These are phyloP conservation scores for Mycena galericulata DNA, from an alignment of 768 basidiomycete species.

Conservation along the genomic window DNA sequence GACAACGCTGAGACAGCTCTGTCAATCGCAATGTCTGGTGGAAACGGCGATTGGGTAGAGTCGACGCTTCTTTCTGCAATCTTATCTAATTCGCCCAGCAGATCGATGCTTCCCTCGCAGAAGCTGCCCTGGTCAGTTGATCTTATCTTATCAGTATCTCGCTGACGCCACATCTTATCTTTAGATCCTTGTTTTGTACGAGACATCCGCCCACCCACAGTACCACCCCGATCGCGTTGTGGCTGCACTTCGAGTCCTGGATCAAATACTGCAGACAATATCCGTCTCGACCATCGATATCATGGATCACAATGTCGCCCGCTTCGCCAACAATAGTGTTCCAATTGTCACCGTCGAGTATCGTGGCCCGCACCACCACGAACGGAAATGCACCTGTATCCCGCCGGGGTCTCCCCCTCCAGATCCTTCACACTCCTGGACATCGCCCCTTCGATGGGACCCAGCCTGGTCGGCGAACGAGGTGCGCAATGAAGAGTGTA, in stretches of 20 bases:
- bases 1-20: conserved; percentile 68
- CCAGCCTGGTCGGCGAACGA: conserved; percentile 65
- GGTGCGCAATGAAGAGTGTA: conserved; percentile 74
- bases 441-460: conserved; percentile 72
- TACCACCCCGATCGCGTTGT: conserved; percentile 67
- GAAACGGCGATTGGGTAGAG: conserved; percentile 22
- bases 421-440: conserved; percentile 57
- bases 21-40: conserved; percentile 42
- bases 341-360: conserved; percentile 57
- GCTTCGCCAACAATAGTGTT: conserved; percentile 62
- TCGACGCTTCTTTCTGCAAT: not conserved
- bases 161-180: conserved; percentile 4
- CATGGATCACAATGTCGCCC: conserved; percentile 63
- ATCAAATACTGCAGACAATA: conserved; percentile 70
- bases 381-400: conserved; percentile 61
- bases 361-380: conserved; percentile 42
- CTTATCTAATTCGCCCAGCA: conserved; percentile 42
- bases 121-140: conserved; percentile 73
- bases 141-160: not conserved
- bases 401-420: conserved; percentile 49
- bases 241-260: conserved; percentile 67
- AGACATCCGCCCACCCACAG: conserved; percentile 78
- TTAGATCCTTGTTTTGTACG: conserved; percentile 83
- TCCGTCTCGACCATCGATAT: conserved; percentile 69
- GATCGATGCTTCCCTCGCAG: conserved; percentile 75